Base-by-base conservation (phyloP, 345 rosid genomes). In the Odontarrhena argentea region DNA sequence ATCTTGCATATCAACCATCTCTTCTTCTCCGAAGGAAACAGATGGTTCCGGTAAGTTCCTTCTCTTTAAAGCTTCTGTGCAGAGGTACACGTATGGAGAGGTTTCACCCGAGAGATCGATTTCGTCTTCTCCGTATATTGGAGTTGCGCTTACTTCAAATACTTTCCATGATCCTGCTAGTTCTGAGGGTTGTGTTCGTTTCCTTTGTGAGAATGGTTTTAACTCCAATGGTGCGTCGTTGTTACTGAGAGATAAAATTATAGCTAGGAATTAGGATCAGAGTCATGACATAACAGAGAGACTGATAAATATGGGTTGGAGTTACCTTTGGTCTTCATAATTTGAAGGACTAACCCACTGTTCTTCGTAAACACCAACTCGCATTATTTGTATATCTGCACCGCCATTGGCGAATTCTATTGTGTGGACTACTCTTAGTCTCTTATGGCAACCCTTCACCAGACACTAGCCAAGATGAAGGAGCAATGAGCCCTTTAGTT, bases 391-490 rank as follows among this genome's bases (percentile, higher is more conserved):
- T 68, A 93, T 74, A 48, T 85, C 85, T 37, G 92, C 83, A 76
- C 96, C 92, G 30, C 90, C 96, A 55, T 86, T 67, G 73, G 73
- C 76, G 67, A 93, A 90, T 52, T 93, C 94, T 50, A 90, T 86
- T 3, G 96, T 87, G 59, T 93, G 98, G 59, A 89, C 86, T 67
- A 87, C 82, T 7, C 98, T 86, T 25, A 93, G 86, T 79, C 97
- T 85, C 79, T 86, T 93, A 81, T 89, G 97, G 76, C 97, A 93
- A 63, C 98, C 96, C 81, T 90, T 93, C 54, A 93, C 98, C 85
- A 93, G 68, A 75, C 97, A 89, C 97, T 93, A 37, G 2, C 8
- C 60, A 36, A 55, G 42, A 45, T 14, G 40, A 63, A 58, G 2
- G 52, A 38, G 2, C 12, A n/a, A 47, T 51, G 52, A 53, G 53